Conservation (phyloP, 495 filamentous ascomycete genomes). For the Amorphotheca resinae region DNA sequence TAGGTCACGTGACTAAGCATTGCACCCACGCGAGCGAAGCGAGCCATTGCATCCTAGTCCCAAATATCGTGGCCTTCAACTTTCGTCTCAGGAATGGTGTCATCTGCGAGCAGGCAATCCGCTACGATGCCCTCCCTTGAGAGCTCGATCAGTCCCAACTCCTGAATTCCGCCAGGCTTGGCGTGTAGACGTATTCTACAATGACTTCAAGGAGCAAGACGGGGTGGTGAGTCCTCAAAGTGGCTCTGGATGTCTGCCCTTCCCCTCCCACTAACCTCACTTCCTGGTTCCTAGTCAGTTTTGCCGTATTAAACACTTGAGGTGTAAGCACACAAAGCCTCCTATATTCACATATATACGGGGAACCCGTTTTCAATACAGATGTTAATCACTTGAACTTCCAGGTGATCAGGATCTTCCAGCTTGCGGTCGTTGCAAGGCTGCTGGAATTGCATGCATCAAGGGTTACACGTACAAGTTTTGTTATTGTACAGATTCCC, state of each 20-base stretch:
- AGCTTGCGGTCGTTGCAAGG: conserved; percentile 13
- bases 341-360: not conserved
- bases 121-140: not conserved
- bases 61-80: too few species aligned
- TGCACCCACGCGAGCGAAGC: too few species aligned
- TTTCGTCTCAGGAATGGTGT: too few species aligned
- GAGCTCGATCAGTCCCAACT: too few species aligned
- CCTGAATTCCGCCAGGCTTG: too few species aligned
- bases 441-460: conserved; percentile 9
- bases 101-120: not conserved
- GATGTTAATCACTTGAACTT: not conserved
- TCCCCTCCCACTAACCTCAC: not conserved
- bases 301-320: conserved; percentile 14
- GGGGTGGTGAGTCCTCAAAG: conserved; percentile 12
- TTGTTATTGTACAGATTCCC: conserved; percentile 6
- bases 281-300: conserved; percentile 6
- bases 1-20: too few species aligned
- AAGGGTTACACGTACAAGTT: conserved; percentile 12
- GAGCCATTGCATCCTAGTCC: too few species aligned
- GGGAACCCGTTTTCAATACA: not conserved
- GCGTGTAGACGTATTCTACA: too few species aligned
- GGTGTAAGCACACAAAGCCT: conserved; percentile 5
- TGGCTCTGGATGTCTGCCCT: not conserved
- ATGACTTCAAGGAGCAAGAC: conserved; percentile 13
- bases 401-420: conserved; percentile 16